phyloP scores from a whole-genome alignment of 306 rosid genomes.

The Prunus fruticosa region DNA sequence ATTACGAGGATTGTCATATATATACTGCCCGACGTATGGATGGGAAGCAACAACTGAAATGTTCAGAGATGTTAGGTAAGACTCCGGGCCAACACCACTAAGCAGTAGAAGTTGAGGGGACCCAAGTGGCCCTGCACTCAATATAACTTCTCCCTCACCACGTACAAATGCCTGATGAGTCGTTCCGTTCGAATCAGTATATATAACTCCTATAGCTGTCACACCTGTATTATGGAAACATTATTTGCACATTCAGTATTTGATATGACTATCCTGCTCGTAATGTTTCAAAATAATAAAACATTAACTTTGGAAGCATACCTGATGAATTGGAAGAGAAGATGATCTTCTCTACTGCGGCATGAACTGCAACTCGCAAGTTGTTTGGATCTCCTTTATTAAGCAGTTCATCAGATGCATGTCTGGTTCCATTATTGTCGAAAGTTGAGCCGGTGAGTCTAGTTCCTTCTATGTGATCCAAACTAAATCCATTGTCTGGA shows the following conservation, averaged over 20 bases:
- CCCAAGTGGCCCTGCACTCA: constrained; percentile 31
- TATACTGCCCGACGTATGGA: constrained; percentile 22
- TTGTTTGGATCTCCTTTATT: neutral
- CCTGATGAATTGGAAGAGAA: constrained; percentile 3
- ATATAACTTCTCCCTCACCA: constrained; percentile 21
- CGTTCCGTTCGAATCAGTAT: constrained; percentile 9
- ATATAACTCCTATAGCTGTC: neutral
- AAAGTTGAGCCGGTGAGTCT: neutral
- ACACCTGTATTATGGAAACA: neutral
- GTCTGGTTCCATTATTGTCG: too few relatives aligned
- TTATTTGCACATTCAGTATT: too few relatives aligned
- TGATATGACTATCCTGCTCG: too few relatives aligned
- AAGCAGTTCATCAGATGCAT: too few relatives aligned
- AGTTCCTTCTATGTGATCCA: constrained; percentile 17
- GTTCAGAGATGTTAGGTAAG: constrained; percentile 21
- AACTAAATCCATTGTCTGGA: constrained; percentile 13
- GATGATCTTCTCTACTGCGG: constrained; percentile 12
- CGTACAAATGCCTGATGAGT: constrained; percentile 16
- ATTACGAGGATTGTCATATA: constrained; percentile 29
- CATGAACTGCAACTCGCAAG: constrained; percentile 16
- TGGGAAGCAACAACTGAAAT: constrained; percentile 10
- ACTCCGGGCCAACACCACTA: constrained; percentile 22
- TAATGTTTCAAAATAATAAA: neutral
- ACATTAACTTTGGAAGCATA: neutral
- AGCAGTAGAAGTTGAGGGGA: constrained; percentile 32